Evolutionary conservation across 768 basidiomycete genomes (phyloP), one percentile per base, ranked within the genome.

Genomic region (Lanmaoa rubissima): DNA sequence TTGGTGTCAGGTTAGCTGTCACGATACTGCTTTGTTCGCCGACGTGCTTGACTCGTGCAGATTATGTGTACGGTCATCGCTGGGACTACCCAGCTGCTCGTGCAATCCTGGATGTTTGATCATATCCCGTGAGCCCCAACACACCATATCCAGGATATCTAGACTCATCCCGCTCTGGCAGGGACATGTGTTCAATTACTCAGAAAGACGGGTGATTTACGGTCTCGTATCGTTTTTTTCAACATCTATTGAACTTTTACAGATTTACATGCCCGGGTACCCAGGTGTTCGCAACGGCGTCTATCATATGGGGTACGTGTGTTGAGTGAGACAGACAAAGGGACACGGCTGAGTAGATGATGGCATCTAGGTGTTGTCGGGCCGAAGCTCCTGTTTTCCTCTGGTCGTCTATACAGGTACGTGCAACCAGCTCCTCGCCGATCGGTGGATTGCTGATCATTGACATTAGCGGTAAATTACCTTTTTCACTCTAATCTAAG

Each of bases 61-160:
- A 78, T 88, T 24, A 61, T 88, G 48, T 86, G 87, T 10, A 80
- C 87, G 1, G 61, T 86, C 43, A 70, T 92, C 40, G 86, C 87
- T 26, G 86, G 87, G 58, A 89, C 87, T 14, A 79, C 83, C 1
- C 88, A 90, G 62, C 82, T 92, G 47, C 82, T 84, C 42, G 88
- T 93, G 1, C 90, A 92, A 62, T 71, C 78, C 0, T 93, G 82
- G 84, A 86, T 86, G 84, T 87, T 87, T 58, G 62, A 70, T 1
- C 69, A 83, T 65, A 81, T 87, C 35, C 73, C 76, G 84, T 85
- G 68, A 63, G 82, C 47, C 21, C 9, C 26, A 21, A 16, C 26
- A 1, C 2, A 1, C n/a, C 35, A 5, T 45, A 3, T 32, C 16
- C 8, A 13, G 26, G 21, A 43, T 7, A 16, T 16, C 38, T 48